Percentiles rank a stretch among this genome's conserved stretches.
phyloP scores from a whole-genome alignment of 1,139 yeast species.

The Candida buenavistaensis region DNA sequence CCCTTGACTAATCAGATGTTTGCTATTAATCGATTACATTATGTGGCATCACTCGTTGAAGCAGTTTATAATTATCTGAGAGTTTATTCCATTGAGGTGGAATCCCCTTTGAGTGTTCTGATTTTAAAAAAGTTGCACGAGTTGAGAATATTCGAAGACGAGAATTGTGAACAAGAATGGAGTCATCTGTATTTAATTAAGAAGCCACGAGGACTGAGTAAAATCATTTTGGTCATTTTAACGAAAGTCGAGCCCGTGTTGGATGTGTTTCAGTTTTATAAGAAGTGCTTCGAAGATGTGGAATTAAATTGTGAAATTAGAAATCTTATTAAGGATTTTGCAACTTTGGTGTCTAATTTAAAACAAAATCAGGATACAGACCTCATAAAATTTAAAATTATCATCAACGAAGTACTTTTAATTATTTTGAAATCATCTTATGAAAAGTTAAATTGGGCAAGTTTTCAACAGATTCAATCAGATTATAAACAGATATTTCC shows the following conservation, averaged over 20 bases:
- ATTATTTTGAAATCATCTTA: constrained; percentile 1
- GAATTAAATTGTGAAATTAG: constrained; percentile 1
- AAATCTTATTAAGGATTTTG: constrained; percentile 3
- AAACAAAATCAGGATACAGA: neutral
- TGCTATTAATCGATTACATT: neutral
- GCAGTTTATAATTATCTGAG: constrained; percentile 3
- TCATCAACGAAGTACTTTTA: constrained; percentile 4
- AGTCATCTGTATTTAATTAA: constrained; percentile 2
- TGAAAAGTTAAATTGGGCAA: constrained; percentile 4
- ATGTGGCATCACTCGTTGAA: constrained; percentile 3
- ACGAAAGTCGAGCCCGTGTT: constrained; percentile 1
- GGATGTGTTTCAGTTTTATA: neutral
- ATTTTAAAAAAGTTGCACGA: constrained; percentile 2
- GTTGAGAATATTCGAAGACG: constrained; percentile 3
- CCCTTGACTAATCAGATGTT: neutral
- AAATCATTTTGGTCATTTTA: constrained; percentile 3
- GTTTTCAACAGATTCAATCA: constrained; percentile 5
- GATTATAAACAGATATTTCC: constrained; percentile 7
- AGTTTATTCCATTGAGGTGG: constrained; percentile 1
- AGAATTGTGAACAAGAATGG: neutral
- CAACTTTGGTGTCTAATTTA: constrained; percentile 3
- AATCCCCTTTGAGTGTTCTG: constrained; percentile 1
- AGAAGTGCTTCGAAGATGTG: neutral
- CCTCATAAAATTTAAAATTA: constrained; percentile 1
- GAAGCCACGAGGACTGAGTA: constrained; percentile 5